Percentiles rank a stretch among this genome's conserved stretches.
phyloP scores from a whole-genome alignment of 2,329 filamentous ascomycete species.

The Ophiostoma perfectum region DNA sequence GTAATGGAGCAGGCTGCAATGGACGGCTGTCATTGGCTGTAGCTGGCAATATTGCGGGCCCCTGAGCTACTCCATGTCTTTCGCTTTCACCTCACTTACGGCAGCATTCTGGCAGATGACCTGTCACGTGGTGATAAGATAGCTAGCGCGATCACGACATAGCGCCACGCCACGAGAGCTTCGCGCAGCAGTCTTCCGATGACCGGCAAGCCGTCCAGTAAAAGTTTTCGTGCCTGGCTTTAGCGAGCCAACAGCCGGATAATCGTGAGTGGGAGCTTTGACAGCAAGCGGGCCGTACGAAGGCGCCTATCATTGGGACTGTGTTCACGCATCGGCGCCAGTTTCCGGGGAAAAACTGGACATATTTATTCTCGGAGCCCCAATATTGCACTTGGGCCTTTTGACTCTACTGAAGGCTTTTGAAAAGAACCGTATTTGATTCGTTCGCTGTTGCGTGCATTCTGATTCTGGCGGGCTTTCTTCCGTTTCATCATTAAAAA shows the following conservation, averaged over 20 bases:
- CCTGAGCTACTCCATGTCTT: background rate
- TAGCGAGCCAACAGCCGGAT: background rate
- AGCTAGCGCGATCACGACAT: background rate
- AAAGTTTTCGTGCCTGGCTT: constrained; percentile 5
- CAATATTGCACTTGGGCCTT: background rate
- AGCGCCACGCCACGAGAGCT: background rate
- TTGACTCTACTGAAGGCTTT: background rate
- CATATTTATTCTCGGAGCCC: background rate
- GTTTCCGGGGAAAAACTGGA: background rate
- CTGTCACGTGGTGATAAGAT: constrained; percentile 2
- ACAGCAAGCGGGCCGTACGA: background rate
- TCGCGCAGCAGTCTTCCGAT: constrained; percentile 10
- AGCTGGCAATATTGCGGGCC: background rate
- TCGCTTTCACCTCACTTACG: background rate
- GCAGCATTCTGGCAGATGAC: background rate
- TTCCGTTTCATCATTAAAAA: too few species aligned
- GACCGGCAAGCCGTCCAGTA: background rate
- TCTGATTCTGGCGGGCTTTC: too few species aligned
- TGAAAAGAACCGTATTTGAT: background rate
- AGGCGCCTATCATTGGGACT: constrained; percentile 2
- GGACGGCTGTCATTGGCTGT: background rate
- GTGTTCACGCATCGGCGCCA: background rate
- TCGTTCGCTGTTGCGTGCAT: too few species aligned
- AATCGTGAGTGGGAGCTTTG: background rate
- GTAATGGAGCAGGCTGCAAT: background rate